Conservation (phyloP, 2,329 filamentous ascomycete species). For the Lomentospora prolificans region DNA sequence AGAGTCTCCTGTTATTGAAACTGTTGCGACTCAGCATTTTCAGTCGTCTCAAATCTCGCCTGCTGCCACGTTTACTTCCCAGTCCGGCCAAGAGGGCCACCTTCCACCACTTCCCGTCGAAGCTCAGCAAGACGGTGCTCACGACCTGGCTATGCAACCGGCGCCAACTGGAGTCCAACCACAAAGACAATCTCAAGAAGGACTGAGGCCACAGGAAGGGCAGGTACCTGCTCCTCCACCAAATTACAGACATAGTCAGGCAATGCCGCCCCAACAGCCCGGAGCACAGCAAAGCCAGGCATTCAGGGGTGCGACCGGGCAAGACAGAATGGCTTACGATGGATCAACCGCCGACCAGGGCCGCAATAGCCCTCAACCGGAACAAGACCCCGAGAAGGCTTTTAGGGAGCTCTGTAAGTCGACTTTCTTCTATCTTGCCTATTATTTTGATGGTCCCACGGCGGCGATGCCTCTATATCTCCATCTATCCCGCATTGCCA, state of each 20-base stretch:
- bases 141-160: slow-evolving; percentile 38
- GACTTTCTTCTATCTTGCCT: slow-evolving; percentile 7
- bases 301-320: not conserved
- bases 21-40: slow-evolving; percentile 33
- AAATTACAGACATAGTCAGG: not conserved
- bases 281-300: slow-evolving; percentile 6
- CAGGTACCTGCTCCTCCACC: slow-evolving; percentile 5
- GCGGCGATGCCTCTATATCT: not conserved
- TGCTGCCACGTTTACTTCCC: slow-evolving; percentile 17
- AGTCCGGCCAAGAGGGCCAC: not conserved
- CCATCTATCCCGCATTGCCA: slow-evolving; percentile 12
- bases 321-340: slow-evolving; percentile 25
- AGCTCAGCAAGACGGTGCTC: slow-evolving; percentile 14
- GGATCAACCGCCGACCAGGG: slow-evolving; percentile 34
- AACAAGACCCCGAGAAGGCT: slow-evolving; percentile 40
- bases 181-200: slow-evolving; percentile 37
- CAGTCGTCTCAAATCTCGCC: slow-evolving; percentile 30
- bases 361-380: slow-evolving; percentile 48
- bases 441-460: slow-evolving; percentile 3
- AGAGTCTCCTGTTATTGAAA: slow-evolving; percentile 46
- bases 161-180: slow-evolving; percentile 31
- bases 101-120: slow-evolving; percentile 16
- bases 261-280: not conserved
- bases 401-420: slow-evolving; percentile 48
- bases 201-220: slow-evolving; percentile 16